Base-by-base conservation (phyloP, 1,139 yeast species). In the Yamadazyma atmosphaerica region DNA sequence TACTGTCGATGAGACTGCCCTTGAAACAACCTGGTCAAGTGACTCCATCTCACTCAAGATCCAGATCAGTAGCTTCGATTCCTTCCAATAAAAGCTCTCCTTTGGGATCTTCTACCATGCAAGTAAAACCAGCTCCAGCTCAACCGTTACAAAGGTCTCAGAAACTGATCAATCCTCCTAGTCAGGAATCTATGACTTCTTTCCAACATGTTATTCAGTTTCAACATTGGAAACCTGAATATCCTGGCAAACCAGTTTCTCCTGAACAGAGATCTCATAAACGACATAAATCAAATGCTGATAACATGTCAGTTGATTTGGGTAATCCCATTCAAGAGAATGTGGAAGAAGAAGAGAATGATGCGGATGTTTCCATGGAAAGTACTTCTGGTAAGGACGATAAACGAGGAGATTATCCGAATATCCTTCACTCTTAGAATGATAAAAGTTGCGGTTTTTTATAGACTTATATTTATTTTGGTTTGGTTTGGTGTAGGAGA, bases 161-260 rank as follows among this genome's bases (percentile, higher is more conserved):
- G 2, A 65, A 44, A 40, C 64, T 58, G 56, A 51, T 51, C 25
- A 62, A 58, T 21, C 72, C 67, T 2, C 74, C 76, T 16, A 60
- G 73, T 17, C 78, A 71, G 45, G 77, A 73, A 49, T 64, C 74
- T 28, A 72, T 73, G 75, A 67, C 77, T 6, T 68, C 75, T n/a
- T 69, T 70, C 43, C 79, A 74, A 52, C 79, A 74, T 45, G 61
- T 73, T 4, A 73, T 74, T 22, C 79, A 73, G 44, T 74, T 74
- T 47, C 79, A 74, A 42, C 79, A 74, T 44, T 74, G 79, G 79
- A 68, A 67, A 45, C 79, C 79, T 1, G 74, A 65, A 35, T 60
- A 54, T 10, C 64, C 66, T 2, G 42, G 41, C n/a, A 33, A 34
- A 22, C 34, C 36, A 6, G 33, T 37, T 4, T 16, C 35, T 29